Base-by-base conservation (phyloP, 805 yeast genomes). In the Tetrapisispora namnaoensis region DNA sequence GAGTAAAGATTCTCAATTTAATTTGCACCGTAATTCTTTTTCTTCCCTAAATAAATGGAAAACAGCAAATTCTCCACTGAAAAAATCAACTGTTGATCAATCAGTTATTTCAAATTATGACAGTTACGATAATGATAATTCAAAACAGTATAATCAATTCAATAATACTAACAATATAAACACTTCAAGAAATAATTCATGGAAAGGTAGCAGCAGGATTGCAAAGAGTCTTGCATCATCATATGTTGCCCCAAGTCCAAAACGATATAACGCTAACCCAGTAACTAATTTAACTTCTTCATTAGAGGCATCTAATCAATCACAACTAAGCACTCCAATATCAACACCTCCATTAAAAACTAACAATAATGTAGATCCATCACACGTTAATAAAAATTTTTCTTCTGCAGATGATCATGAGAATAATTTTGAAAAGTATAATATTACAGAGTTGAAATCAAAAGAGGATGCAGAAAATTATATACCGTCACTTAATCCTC, bases 31-130 rank as follows among this genome's bases (percentile, higher is more conserved):
- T 11, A 42, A 30, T 20, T 42, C 44, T 10, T 11, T 42, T 5
- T 20, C 37, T 18, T 42, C 37, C 18, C 37, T 18, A 32, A 28
- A 30, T 32, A 42, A 56, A 51, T 60, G 63, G 63, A 53, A 59
- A 45, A 46, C 56, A 17, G n/a, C 45, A 1, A 35, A 35, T 14
- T 30, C 55, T 11, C 49, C 49, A 27, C 10, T 24, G 5, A 16
- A n/a, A 11, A 42, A 42, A 18, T 4, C 21, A 11, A 13, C 44
- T 18, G 18, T 16, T 16, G 44, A 42, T 32, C 20, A 16, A 9
- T 42, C 37, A 5, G 17, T 20, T 14, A 42, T 16, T 30, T 20
- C 44, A 14, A 42, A 42, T 40, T n/a, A 40, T 27, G 43, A 40
- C n/a, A 35, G 17, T 35, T 34, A 22, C 16, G 11, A 37, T 22